phyloP scores from a whole-genome alignment of 129 eudicot species.

The Pittosporum tobira region DNA sequence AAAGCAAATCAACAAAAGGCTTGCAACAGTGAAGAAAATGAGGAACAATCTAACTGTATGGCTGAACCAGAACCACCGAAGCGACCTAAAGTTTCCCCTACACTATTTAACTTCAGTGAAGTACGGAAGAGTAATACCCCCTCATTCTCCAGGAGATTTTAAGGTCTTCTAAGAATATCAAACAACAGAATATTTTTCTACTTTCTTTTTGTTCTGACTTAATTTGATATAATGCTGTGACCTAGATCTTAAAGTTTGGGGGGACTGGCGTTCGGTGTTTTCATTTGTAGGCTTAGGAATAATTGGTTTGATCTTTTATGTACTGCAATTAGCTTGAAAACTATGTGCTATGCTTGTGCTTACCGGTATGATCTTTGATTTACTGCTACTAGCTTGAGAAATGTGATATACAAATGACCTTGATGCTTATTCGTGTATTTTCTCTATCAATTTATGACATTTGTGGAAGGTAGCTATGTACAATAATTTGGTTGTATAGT shows the following conservation, averaged over 20 bases:
- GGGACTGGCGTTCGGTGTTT: neutral
- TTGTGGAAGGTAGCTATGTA: too few relatives aligned
- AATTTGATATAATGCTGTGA: too few relatives aligned
- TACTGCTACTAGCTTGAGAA: neutral
- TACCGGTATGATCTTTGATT: neutral
- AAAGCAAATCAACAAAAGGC: slow-evolving; percentile 35
- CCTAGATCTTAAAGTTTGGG: neutral
- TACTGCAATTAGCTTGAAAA: too few relatives aligned
- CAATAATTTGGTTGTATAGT: neutral
- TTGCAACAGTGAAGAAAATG: slow-evolving; percentile 29
- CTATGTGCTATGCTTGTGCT: neutral
- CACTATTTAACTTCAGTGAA: slow-evolving; percentile 23
- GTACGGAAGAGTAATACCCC: slow-evolving; percentile 9
- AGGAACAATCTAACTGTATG: slow-evolving; percentile 27
- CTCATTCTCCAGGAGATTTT: slow-evolving; percentile 23
- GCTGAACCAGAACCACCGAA: slow-evolving; percentile 19
- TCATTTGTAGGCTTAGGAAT: too few relatives aligned
- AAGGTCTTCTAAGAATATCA: slow-evolving; percentile 11
- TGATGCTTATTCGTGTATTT: neutral
- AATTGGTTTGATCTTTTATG: too few relatives aligned
- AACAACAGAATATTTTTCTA: neutral
- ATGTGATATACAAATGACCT: too few relatives aligned
- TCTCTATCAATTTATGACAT: neutral
- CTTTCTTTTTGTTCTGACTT: too few relatives aligned
- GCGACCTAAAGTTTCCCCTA: slow-evolving; percentile 15